Conservation (phyloP, 495 filamentous ascomycete genomes). For the Penicillium cataractarum region DNA sequence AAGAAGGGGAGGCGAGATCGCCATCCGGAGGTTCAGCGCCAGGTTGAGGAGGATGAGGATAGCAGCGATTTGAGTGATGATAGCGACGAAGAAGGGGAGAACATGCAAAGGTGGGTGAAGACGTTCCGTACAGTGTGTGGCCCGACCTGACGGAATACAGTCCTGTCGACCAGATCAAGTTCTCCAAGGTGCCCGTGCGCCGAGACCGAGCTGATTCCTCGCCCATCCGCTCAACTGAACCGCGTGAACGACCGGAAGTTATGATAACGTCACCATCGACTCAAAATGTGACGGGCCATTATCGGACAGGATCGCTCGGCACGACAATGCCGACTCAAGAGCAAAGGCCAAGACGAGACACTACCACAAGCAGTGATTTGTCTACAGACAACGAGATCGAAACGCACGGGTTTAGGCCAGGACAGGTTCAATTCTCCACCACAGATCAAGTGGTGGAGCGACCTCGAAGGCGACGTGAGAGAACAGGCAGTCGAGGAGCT, state of each 20-base stretch:
- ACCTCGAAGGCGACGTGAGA: slow-evolving; percentile 59
- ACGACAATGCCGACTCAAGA: slow-evolving; percentile 69
- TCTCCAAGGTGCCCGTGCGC: slow-evolving; percentile 91
- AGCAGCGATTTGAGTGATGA: slow-evolving; percentile 97
- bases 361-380: slow-evolving; percentile 88
- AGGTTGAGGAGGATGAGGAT: slow-evolving; percentile 88
- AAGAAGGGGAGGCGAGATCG: slow-evolving; percentile 43
- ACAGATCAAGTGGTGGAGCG: slow-evolving; percentile 59
- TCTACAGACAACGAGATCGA: slow-evolving; percentile 89
- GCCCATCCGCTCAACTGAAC: slow-evolving; percentile 66
- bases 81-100: slow-evolving; percentile 85
- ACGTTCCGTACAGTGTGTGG: not conserved
- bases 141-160: slow-evolving; percentile 38
- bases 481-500: slow-evolving; percentile 57
- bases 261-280: slow-evolving; percentile 58
- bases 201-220: slow-evolving; percentile 80
- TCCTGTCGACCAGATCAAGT: slow-evolving; percentile 82
- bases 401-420: slow-evolving; percentile 63
- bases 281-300: slow-evolving; percentile 49
- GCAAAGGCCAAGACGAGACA: slow-evolving; percentile 77
- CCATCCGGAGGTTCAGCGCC: slow-evolving; percentile 55
- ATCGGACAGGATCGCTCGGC: slow-evolving; percentile 74
- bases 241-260: slow-evolving; percentile 55
- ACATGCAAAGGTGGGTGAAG: slow-evolving; percentile 39
- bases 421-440: slow-evolving; percentile 56